Percentiles rank a stretch among this genome's conserved stretches.
Evolutionary conservation across 306 rosid genomes (phyloP).

Genomic region (Lupinus albus): DNA sequence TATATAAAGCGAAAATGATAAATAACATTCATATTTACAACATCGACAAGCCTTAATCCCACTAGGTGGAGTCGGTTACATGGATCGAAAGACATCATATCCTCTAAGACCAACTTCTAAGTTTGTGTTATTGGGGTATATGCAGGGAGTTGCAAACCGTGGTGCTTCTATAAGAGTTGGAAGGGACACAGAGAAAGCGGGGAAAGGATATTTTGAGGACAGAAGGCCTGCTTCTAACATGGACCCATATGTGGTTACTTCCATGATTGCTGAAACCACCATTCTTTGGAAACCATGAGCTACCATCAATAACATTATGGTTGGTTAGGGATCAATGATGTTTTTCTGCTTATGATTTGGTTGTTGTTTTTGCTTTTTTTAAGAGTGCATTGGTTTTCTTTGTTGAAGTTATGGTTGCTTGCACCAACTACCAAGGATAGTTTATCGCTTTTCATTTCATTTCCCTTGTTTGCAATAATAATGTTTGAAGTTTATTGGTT

Average conservation of each 20-base stretch:
- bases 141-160: slow-evolving; percentile 94
- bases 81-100: no score
- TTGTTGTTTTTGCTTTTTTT: slow-evolving; percentile 9
- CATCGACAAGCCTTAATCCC: no score
- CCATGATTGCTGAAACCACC: slow-evolving; percentile 95
- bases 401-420: neutral
- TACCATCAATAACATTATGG: no score
- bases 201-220: slow-evolving; percentile 95
- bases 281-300: slow-evolving; percentile 74
- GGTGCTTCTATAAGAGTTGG: slow-evolving; percentile 97
- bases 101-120: neutral
- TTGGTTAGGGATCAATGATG: neutral
- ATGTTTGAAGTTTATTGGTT: no score
- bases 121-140: neutral
- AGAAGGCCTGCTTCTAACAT: slow-evolving; percentile 97
- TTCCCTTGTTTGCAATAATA: neutral
- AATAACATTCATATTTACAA: no score
- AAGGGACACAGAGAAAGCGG: slow-evolving; percentile 89
- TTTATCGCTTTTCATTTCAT: slow-evolving; percentile 31
- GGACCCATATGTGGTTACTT: slow-evolving; percentile 95
- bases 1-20: no score
- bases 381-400: slow-evolving; percentile 22
- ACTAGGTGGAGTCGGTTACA: no score
- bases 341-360: slow-evolving; percentile 9
- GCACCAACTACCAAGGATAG: slow-evolving; percentile 12